Evolutionary conservation across 2,329 filamentous ascomycete genomes (phyloP), one percentile per base, ranked within the genome.

Genomic region (Nectriaceae sp.): DNA sequence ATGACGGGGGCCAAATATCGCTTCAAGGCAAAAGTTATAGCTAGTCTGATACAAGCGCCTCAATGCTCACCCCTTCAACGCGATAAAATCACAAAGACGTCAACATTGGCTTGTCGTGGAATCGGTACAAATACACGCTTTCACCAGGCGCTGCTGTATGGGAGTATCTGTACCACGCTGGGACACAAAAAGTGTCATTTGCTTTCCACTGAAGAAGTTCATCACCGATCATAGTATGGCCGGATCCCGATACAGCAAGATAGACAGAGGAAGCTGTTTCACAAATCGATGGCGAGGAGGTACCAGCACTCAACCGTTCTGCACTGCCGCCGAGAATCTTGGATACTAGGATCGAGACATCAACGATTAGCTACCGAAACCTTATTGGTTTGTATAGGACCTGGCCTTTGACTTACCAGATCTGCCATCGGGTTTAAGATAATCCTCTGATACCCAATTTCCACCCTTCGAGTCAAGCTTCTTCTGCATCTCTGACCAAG

Each of bases 71-170:
- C 2, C 54, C 57, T 0, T 47, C 54, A 1, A 49, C 41, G 0
- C 57, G 44, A n/a, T 60, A 81, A 44, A 80, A 79, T 0, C 78
- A 79, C 24, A 82, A 60, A 0, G 73, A 65, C 11, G 66, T 70
- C 3, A 82, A 62, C 77, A 83, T 80, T 0, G 78, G 78, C 64
- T 73, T 76, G 52, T 83, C 79, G 52, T 80, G 72, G 50, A 82
- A 80, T 0, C 74, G 66, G 50, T 79, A 80, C 22, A 82, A 52
- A 55, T 82, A 82, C 0, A 74, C 73, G 1, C 62, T 64, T 26
- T 65, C 56, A 2, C 48, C 50, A 1, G 46, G 41, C 11, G 62
- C 62, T 2, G 76, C 73, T 43, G 71, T 70, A 54, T 80, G 77
- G 55, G 77, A 68, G 49, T 77, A 79, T 13, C 50, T 58, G 41